phyloP scores from a whole-genome alignment of 2,329 filamentous ascomycete genomes.

The Raffaelea deltoideospora region DNA sequence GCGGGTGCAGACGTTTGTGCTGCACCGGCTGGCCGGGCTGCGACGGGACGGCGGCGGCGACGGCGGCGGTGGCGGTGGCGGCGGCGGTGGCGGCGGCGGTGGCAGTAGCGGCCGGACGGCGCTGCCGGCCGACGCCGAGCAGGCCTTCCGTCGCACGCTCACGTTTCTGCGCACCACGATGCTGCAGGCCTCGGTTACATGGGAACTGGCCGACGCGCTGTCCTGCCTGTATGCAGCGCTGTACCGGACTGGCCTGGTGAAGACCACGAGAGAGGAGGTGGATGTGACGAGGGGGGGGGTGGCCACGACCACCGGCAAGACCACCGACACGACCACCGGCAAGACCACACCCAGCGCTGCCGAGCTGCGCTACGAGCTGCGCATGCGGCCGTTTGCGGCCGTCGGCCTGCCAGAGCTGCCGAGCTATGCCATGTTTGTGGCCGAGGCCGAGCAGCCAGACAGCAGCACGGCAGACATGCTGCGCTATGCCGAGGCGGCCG shows the following conservation, averaged over 20 bases:
- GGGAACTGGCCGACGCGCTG: conserved; percentile 38
- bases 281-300: too few species aligned
- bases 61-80: conserved; percentile 1
- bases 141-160: conserved; percentile 31
- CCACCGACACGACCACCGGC: conserved; percentile 43
- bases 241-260: conserved; percentile 39
- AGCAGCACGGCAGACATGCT: conserved; percentile 24
- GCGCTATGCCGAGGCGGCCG: conserved; percentile 27
- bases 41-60: conserved; percentile 14
- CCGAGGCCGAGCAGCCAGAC: conserved; percentile 24
- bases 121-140: too few species aligned
- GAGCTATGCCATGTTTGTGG: conserved; percentile 43
- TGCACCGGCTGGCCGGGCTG: too few species aligned
- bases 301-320: conserved; percentile 51
- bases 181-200: conserved; percentile 49
- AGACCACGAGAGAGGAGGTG: too few species aligned
- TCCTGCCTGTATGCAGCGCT: conserved; percentile 52
- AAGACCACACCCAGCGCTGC: conserved; percentile 61
- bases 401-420: conserved; percentile 56
- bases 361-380: conserved; percentile 59
- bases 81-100: conserved; percentile 6
- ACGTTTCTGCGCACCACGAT: conserved; percentile 44
- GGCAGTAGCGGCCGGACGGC: not conserved
- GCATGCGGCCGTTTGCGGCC: conserved; percentile 69
- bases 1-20: conserved; percentile 53